Base-by-base conservation (phyloP, 139 green algal species). In the Chlamydomonas incerta region DNA sequence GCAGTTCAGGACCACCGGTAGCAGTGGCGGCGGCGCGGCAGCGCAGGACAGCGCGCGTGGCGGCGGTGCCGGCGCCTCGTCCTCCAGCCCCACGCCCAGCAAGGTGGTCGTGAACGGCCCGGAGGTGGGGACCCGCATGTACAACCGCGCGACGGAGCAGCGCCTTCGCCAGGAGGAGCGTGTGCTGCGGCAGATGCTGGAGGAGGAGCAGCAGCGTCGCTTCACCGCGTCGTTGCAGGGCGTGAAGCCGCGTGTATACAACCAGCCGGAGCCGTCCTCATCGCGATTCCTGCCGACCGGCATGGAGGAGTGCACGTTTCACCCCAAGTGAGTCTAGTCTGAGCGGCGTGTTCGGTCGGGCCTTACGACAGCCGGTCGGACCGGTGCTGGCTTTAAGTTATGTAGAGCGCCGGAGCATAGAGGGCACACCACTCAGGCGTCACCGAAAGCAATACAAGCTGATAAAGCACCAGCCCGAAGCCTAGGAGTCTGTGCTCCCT, bases 291-390 rank as follows among this genome's bases (percentile, higher is more conserved):
- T 89, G 47, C 85, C 85, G 24, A 86, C 77, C 15, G 85, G 85
- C 62, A 75, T 89, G 76, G 85, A 89, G 20, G 47, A 89, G n/a
- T 89, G 85, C 69, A 89, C 85, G 3, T 89, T 89, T 50, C 85
- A 82, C 28, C 85, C 85, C 3, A 69, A 46, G 82, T 74, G 34
- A 62, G 81, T 50, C n/a, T n/a, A n/a, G n/a, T n/a, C n/a, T n/a
- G n/a, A n/a, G n/a, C n/a, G n/a, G n/a, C n/a, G n/a, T n/a, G n/a
- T n/a, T n/a, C n/a, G n/a, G n/a, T n/a, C n/a, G n/a, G n/a, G n/a
- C n/a, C n/a, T n/a, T n/a, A n/a, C n/a, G n/a, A n/a, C n/a, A n/a
- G n/a, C n/a, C n/a, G n/a, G n/a, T n/a, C n/a, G n/a, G n/a, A n/a
- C n/a, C n/a, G n/a, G n/a, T n/a, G n/a, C n/a, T n/a, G n/a, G n/a